Conservation (phyloP, 1,284 basidiomycete species). For the Athelia psychrophila region DNA sequence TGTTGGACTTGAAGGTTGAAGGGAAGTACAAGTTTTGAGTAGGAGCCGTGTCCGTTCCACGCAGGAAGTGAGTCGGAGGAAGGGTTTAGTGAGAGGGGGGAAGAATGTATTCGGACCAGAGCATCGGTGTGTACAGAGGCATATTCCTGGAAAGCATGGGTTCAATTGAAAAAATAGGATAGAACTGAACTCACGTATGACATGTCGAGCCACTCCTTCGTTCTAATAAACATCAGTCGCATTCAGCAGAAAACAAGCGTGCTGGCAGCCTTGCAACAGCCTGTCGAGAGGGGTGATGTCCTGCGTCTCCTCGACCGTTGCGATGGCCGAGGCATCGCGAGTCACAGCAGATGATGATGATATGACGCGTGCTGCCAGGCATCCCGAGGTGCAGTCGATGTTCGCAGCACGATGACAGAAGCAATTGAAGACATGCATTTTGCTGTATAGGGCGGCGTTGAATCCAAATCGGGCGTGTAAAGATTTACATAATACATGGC, state of each 20-base stretch:
- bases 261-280: conserved; percentile 57
- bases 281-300: conserved; percentile 57
- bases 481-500: neutral
- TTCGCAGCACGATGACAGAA: neutral
- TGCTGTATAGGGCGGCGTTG: too few relatives aligned
- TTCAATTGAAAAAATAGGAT: too few relatives aligned
- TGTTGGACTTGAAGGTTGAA: conserved; percentile 59
- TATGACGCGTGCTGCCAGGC: neutral
- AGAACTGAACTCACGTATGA: conserved; percentile 38
- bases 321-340: neutral
- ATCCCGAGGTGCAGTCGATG: neutral
- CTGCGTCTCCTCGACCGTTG: conserved; percentile 47
- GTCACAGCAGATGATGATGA: neutral
- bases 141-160: conserved; percentile 35
- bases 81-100: conserved; percentile 19
- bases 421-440: too few relatives aligned
- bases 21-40: conserved; percentile 61
- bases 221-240: conserved; percentile 27
- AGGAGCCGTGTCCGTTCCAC: conserved; percentile 67
- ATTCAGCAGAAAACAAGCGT: conserved; percentile 17
- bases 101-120: conserved; percentile 60
- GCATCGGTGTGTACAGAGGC: conserved; percentile 43
- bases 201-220: conserved; percentile 54
- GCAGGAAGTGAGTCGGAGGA: conserved; percentile 31
- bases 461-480: neutral